A percentile compares a stretch with the other conserved stretches of the same genome.
Conservation (phyloP, 2,329 filamentous ascomycete genomes). For the Colletotrichum sp. region DNA sequence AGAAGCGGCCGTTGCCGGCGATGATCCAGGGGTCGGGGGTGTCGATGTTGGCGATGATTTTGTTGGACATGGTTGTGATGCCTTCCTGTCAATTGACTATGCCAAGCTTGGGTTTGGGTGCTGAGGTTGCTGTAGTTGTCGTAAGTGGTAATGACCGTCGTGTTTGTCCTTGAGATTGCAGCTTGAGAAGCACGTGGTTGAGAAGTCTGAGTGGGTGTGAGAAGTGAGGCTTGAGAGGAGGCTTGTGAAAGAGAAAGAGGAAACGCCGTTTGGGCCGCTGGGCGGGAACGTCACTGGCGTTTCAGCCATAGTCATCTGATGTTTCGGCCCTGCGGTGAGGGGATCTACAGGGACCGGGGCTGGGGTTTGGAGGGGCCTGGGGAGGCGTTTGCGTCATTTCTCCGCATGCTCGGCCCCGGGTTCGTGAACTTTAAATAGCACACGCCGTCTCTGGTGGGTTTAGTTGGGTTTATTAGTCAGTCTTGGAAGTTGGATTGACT, state of each 20-base stretch:
- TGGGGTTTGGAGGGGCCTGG: not conserved
- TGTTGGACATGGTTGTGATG: constrained; percentile 30
- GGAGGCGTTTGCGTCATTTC: constrained; percentile 1
- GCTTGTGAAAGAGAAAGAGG: not conserved
- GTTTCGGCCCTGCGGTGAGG: not conserved
- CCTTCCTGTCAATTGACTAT: not conserved
- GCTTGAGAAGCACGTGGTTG: not conserved
- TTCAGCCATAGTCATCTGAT: constrained; percentile 17
- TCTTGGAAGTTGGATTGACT: not conserved
- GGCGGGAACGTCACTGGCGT: constrained; percentile 7
- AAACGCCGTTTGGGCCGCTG: not conserved
- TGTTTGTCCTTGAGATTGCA: not conserved
- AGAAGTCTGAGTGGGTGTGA: not conserved
- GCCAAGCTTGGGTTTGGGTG: not conserved
- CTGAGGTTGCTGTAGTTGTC: too few species aligned
- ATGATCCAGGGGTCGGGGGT: constrained; percentile 36
- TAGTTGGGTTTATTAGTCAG: not conserved
- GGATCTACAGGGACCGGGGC: not conserved
- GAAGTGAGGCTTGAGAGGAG: not conserved
- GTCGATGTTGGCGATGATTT: constrained; percentile 28
- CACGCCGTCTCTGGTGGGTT: not conserved
- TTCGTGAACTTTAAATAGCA: not conserved
- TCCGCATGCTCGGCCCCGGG: not conserved
- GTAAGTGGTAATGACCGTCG: not conserved
- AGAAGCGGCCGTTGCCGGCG: constrained; percentile 28